Conservation (phyloP, 225 moss, liverwort and hornwort species). For the Sphagnum contortum region DNA sequence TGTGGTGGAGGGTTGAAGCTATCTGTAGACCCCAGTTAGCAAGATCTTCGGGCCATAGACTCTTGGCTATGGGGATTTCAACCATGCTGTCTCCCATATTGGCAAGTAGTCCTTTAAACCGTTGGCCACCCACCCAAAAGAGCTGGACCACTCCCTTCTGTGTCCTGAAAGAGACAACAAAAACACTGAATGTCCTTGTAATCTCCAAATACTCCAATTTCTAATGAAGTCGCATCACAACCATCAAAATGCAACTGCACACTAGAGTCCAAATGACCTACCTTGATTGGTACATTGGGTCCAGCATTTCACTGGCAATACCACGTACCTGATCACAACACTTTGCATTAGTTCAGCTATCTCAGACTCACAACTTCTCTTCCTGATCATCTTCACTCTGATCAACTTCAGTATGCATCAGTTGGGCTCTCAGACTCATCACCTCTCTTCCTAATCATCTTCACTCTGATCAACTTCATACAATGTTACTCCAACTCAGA, state of each 20-base stretch:
- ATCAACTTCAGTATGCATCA: too few relatives aligned
- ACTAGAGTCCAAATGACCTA: conserved; percentile 8
- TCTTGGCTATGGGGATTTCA: conserved; percentile 11
- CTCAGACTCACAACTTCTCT: background rate
- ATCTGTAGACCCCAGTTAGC: conserved; percentile 51
- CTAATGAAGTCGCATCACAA: too few relatives aligned
- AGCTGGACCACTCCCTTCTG: conserved; percentile 92
- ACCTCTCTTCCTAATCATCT: too few relatives aligned
- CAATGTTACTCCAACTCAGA: too few relatives aligned
- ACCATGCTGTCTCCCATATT: conserved; percentile 8
- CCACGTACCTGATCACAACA: conserved; percentile 61
- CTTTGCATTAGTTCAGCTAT: background rate
- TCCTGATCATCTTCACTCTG: background rate
- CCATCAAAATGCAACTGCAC: too few relatives aligned
- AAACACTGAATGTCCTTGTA: too few relatives aligned
- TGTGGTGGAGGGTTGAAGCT: conserved; percentile 50
- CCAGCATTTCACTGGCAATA: conserved; percentile 75
- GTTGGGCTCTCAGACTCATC: too few relatives aligned
- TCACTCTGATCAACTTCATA: too few relatives aligned
- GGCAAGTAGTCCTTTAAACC: conserved; percentile 9
- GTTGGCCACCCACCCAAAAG: conserved; percentile 68
- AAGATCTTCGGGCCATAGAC: conserved; percentile 25
- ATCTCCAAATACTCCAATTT: too few relatives aligned
- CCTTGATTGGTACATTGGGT: conserved; percentile 99
- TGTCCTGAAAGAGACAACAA: conserved; percentile 38